phyloP scores from a whole-genome alignment of 495 filamentous ascomycete genomes.

The Aspergillus sclerotiicarbonarius region DNA sequence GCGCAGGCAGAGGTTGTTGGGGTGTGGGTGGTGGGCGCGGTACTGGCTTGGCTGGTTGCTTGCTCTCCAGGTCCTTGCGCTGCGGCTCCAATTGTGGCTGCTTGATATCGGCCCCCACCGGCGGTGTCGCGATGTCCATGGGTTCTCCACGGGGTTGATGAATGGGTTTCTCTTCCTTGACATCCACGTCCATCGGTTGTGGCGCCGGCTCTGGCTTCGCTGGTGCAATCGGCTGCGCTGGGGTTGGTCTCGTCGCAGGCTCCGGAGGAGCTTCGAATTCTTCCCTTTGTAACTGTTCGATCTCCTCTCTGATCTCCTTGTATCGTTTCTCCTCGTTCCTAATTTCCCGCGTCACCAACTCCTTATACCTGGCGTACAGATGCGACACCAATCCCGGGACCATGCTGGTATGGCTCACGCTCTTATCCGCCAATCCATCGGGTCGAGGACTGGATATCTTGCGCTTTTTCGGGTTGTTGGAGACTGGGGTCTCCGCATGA shows the following conservation, averaged over 20 bases:
- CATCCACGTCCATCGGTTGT: constrained; percentile 41
- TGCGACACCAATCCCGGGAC: constrained; percentile 67
- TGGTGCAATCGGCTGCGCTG: constrained; percentile 16
- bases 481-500: constrained; percentile 25
- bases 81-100: constrained; percentile 18
- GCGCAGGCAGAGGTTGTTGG: neutral
- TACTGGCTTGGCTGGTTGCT: neutral
- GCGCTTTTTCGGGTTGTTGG: constrained; percentile 62
- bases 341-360: constrained; percentile 65
- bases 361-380: constrained; percentile 72
- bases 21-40: neutral
- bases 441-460: constrained; percentile 66
- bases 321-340: constrained; percentile 70
- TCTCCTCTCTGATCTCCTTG: constrained; percentile 60
- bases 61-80: constrained; percentile 13
- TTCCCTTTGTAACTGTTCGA: constrained; percentile 63
- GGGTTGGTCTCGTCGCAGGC: constrained; percentile 8
- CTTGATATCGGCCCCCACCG: neutral
- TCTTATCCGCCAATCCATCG: constrained; percentile 59
- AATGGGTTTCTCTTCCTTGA: constrained; percentile 25
- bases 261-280: constrained; percentile 43
- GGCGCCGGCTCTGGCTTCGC: constrained; percentile 23
- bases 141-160: constrained; percentile 4
- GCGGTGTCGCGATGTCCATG: neutral
- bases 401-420: constrained; percentile 59